Conservation (phyloP, 345 rosid genomes). For the sweet orange (Citrus sinensis) region DVS_A1.0 CM039162.1:9944501-9945000, state of each 20-base stretch:
- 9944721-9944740: constrained; percentile 64
- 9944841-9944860: constrained; percentile 17
- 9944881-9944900: constrained; percentile 27
- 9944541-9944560: constrained; percentile 68
- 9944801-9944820: constrained; percentile 4
- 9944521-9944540: constrained; percentile 66
- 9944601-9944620: constrained; percentile 47
- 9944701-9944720: constrained; percentile 77
- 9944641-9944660: constrained; percentile 63
- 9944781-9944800: constrained; percentile 3
- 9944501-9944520: constrained; percentile 71
- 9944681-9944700: constrained; percentile 62
- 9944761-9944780: constrained; percentile 14
- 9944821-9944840: constrained; percentile 20
- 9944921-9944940: constrained; percentile 13
- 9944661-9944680: constrained; percentile 73
- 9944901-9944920: not conserved
- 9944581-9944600: constrained; percentile 69
- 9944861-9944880: constrained; percentile 10
- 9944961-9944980: constrained; percentile 37
- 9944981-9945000: not conserved
- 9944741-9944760: constrained; percentile 31
- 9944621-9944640: constrained; percentile 58
- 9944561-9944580: constrained; percentile 56
- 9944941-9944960: constrained; percentile 36